Base-by-base conservation (phyloP, 768 basidiomycete genomes). In the Tricholoma sp. region DNA sequence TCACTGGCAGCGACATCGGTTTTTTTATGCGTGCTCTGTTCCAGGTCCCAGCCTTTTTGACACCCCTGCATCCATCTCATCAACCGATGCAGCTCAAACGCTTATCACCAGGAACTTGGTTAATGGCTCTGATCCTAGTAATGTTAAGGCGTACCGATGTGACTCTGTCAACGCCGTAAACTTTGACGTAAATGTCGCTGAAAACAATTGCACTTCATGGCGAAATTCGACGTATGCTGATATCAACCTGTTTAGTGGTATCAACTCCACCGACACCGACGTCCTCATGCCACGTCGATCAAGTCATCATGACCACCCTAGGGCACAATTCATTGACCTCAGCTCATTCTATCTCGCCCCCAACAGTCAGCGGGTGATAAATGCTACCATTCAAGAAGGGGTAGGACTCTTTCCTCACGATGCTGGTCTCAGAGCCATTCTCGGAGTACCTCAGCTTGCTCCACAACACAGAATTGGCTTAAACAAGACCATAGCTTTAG, bases 201-300 rank as follows among this genome's bases (percentile, higher is more conserved):
- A 57, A 19, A 53, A 50, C 45, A 52, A 54, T 19, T 68, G 67
- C 49, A 62, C 59, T 6, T 31, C 55, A 6, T 68, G 65, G 65
- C 57, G 51, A 22, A 68, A 68, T 54, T 60, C 60, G 0, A 68
- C 67, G 5, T 65, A 61, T 29, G 63, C 56, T 27, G 65, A 68
- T n/a, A 29, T 31, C 14, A 56, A 52, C 11, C 29, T 63, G 27
- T 66, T 64, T 53, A 9, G 12, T 14, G 54, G 31, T 7, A 32
- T 66, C 11, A 68, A 68, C 32, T 56, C 60, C 4, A 65, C 67
- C 4, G 67, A 68, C 39, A 63, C 62, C 24, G 67, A 62, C 32
- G 57, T 62, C 39, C 63, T 68, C 24, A 63, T 66, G 60, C 60
- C 61, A 0, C 61, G 60, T 24, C 61, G 63, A 24, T 58, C 66